phyloP scores from a whole-genome alignment of 2,329 filamentous ascomycete species.

The Scedosporium minutisporum region DNA sequence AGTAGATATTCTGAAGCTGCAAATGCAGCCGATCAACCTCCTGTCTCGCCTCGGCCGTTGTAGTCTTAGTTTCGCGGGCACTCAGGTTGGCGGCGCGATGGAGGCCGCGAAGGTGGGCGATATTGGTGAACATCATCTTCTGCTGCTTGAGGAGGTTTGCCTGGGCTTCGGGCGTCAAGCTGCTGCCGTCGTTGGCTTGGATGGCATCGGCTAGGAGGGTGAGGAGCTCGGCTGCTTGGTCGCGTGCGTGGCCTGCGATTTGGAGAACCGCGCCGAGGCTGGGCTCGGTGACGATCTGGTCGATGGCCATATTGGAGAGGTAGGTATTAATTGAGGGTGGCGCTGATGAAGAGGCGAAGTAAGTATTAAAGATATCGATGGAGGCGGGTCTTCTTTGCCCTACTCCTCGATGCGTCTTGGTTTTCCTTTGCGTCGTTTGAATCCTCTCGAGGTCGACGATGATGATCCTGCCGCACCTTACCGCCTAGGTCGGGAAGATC shows the following conservation, averaged over 20 bases:
- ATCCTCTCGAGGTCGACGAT: neutral
- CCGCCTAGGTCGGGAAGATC: neutral
- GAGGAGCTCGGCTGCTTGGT: conserved; percentile 60
- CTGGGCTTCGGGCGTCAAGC: conserved; percentile 37
- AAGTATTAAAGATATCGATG: neutral
- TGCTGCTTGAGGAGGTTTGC: conserved; percentile 63
- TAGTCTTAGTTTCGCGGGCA: conserved; percentile 75
- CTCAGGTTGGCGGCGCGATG: conserved; percentile 74
- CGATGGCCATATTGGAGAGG: conserved; percentile 23
- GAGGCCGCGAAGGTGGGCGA: conserved; percentile 70
- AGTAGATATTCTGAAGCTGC: conserved; percentile 90
- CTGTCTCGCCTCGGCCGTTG: conserved; percentile 77
- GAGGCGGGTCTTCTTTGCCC: neutral
- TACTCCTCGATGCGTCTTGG: neutral
- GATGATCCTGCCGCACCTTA: neutral
- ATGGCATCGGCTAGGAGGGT: conserved; percentile 35
- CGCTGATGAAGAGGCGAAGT: no score
- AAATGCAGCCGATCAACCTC: conserved; percentile 88
- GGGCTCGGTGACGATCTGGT: conserved; percentile 29
- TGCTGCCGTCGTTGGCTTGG: conserved; percentile 31
- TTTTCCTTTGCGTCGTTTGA: neutral
- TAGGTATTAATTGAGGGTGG: no score
- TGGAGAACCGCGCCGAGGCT: conserved; percentile 58
- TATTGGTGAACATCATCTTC: conserved; percentile 68
- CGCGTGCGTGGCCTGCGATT: conserved; percentile 62